Base-by-base conservation (phyloP, 805 yeast genomes). In the Hanseniaspora clermontiae region DNA sequence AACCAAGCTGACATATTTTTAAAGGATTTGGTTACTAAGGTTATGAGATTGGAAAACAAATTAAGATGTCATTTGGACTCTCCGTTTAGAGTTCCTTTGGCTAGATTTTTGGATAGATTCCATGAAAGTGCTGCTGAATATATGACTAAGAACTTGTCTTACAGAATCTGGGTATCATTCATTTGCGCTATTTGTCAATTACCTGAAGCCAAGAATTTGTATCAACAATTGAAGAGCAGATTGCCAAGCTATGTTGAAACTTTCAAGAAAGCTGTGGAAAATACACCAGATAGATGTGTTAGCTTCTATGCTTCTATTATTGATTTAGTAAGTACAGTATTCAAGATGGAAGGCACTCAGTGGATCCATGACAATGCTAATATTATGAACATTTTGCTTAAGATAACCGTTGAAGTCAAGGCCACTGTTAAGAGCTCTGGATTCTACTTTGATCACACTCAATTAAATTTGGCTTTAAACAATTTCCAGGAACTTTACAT, bases 71-170 rank as follows among this genome's bases (percentile, higher is more conserved):
- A 86, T 60, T 86, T 87, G 57, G 76, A 75, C 43, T 87, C 97
- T 1, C 97, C 97, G 3, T 90, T 93, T 74, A 76, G 98, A 61
- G 77, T 74, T n/a, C 96, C 98, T 2, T 79, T 91, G 48, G 90
- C 95, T 8, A 84, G 84, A 65, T 93, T 85, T 64, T 72, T 93
- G 69, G 81, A 89, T 67, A 74, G 96, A 59, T 91, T 89, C 66
- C 81, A 95, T 1, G 78, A 76, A 27, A 85, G 90, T 61, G 77
- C 95, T 4, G 73, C 81, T 51, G 80, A 80, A 32, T 86, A 82
- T 64, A 90, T 87, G 70, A 72, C 78, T 37, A 78, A 78, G 32
- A 82, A 84, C 64, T 77, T 84, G 66, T 77, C 78, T 34, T 80
- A 81, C 51, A 74, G 95, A 56, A 64, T 75, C 74, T 63, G 95